Evolutionary conservation across 805 yeast genomes (phyloP).

Genomic region (Lipomyces orientalis): DNA sequence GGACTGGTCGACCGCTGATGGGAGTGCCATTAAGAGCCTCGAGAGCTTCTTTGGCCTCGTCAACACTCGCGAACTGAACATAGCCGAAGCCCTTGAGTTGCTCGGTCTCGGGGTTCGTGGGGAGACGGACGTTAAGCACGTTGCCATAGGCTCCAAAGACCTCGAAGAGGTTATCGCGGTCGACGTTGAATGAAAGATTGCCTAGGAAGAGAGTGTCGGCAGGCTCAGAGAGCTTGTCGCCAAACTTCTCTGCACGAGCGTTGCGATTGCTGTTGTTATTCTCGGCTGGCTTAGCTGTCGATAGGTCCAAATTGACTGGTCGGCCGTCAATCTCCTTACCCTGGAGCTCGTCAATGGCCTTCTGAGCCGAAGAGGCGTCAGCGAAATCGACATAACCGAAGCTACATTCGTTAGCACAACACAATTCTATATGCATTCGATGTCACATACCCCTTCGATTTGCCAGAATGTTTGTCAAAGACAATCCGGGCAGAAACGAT

Average conservation of each 20-base stretch:
- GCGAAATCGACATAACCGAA: constrained; percentile 86
- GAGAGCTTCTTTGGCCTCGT: constrained; percentile 88
- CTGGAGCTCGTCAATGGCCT: constrained; percentile 82
- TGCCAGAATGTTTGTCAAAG: constrained; percentile 87
- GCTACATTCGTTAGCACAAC: constrained; percentile 1
- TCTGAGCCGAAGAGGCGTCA: constrained; percentile 75
- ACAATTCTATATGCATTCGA: background rate
- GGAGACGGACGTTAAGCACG: constrained; percentile 88
- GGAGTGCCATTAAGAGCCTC: constrained; percentile 87
- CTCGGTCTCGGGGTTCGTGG: constrained; percentile 98
- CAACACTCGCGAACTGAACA: constrained; percentile 85
- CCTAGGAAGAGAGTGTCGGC: constrained; percentile 96
- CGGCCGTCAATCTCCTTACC: constrained; percentile 97
- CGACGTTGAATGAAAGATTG: constrained; percentile 89
- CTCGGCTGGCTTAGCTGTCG: constrained; percentile 77
- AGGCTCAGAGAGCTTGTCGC: constrained; percentile 90
- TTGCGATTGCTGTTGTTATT: constrained; percentile 56
- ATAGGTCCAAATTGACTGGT: constrained; percentile 90
- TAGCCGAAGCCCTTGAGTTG: constrained; percentile 99
- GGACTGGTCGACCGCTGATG: constrained; percentile 89
- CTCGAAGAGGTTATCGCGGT: constrained; percentile 76
- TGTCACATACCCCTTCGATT: constrained; percentile 81
- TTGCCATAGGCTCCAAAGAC: constrained; percentile 79
- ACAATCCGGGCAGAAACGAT: constrained; percentile 89
- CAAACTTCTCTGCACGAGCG: constrained; percentile 87